Percentiles rank a stretch among this genome's conserved stretches.
These are phyloP conservation scores for Tausonia pullulans DNA, from an alignment of 1,284 basidiomycete species.

Conservation along the genomic window DNA sequence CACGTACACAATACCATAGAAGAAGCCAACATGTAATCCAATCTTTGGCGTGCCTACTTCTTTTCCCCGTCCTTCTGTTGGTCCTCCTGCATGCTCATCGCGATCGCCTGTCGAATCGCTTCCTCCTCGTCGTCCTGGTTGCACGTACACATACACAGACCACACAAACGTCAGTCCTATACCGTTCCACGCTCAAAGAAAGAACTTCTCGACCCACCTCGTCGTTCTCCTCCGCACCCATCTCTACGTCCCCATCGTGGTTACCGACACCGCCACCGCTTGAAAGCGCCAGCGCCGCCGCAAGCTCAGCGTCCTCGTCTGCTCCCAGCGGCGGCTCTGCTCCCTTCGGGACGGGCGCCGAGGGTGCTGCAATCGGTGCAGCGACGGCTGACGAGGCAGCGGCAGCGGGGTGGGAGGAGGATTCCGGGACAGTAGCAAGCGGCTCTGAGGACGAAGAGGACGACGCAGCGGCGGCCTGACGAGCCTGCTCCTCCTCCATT, in stretches of 20 bases:
- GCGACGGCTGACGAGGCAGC: constrained; percentile 21
- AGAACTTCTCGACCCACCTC: neutral
- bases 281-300: constrained; percentile 30
- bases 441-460: constrained; percentile 19
- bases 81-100: constrained; percentile 44
- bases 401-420: constrained; percentile 28
- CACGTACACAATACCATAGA: too few relatives aligned
- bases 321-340: neutral
- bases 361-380: constrained; percentile 27
- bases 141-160: neutral
- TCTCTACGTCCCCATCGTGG: constrained; percentile 30
- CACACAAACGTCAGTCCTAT: constrained; percentile 17
- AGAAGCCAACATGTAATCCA: too few relatives aligned
- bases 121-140: constrained; percentile 41
- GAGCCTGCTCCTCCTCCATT: constrained; percentile 88
- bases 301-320: constrained; percentile 21
- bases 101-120: constrained; percentile 51
- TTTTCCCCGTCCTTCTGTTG: constrained; percentile 25
- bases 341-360: constrained; percentile 32
- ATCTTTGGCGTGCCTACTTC: neutral
- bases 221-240: constrained; percentile 22
- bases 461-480: constrained; percentile 51
- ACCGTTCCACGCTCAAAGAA: constrained; percentile 6
- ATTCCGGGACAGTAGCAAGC: constrained; percentile 18
- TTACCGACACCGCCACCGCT: constrained; percentile 26